Conservation (phyloP, 2,329 filamentous ascomycete genomes). For the Neofusicoccum umdonicola region DNA sequence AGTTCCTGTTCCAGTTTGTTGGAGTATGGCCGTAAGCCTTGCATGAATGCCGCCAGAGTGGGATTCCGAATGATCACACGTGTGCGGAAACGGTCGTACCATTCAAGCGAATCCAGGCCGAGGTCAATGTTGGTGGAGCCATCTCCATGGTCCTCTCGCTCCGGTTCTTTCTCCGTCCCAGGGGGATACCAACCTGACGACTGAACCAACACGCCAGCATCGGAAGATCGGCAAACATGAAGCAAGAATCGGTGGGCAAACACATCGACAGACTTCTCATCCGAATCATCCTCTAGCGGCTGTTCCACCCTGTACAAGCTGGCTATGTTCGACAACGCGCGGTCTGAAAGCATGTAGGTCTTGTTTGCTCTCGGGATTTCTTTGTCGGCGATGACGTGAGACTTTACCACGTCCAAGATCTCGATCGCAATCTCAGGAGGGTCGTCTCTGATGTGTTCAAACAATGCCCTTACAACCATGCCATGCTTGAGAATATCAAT, state of each 20-base stretch:
- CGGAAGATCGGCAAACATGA: slow-evolving; percentile 69
- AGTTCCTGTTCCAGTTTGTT: slow-evolving; percentile 79
- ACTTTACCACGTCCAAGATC: slow-evolving; percentile 68
- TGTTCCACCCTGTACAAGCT: slow-evolving; percentile 40
- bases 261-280: slow-evolving; percentile 61
- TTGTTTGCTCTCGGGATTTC: slow-evolving; percentile 73
- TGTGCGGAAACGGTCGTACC: slow-evolving; percentile 65
- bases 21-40: slow-evolving; percentile 78
- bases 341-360: slow-evolving; percentile 70
- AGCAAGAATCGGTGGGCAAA: slow-evolving; percentile 74
- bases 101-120: slow-evolving; percentile 67
- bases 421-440: slow-evolving; percentile 72
- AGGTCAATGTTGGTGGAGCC: slow-evolving; percentile 56
- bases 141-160: slow-evolving; percentile 36
- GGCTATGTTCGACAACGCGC: slow-evolving; percentile 66
- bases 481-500: slow-evolving; percentile 77
- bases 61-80: slow-evolving; percentile 75
- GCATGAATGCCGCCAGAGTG: slow-evolving; percentile 73
- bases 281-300: slow-evolving; percentile 43
- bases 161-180: slow-evolving; percentile 58
- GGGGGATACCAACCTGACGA: slow-evolving; percentile 84
- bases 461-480: slow-evolving; percentile 65
- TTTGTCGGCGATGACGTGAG: slow-evolving; percentile 70
- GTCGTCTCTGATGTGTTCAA: slow-evolving; percentile 76
- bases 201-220: slow-evolving; percentile 71